Evolutionary conservation across 306 rosid genomes (phyloP).

Genomic region (Boehmeria nivea): DNA sequence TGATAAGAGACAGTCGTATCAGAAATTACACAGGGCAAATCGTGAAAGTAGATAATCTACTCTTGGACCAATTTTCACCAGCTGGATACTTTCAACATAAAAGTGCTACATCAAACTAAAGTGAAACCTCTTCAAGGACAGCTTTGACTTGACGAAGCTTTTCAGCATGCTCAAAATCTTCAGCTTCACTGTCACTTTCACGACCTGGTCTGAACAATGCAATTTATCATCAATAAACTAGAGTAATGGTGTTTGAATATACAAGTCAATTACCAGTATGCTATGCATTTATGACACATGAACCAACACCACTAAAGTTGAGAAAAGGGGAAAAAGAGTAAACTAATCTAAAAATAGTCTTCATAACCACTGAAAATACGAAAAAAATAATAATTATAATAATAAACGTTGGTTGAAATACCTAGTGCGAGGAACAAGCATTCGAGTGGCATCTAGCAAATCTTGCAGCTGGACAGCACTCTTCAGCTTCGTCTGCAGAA

Average conservation of each 20-base stretch:
- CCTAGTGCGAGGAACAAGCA: constrained; percentile 89
- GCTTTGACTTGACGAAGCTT: constrained; percentile 99
- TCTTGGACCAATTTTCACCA: neutral
- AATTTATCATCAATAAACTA: constrained; percentile 17
- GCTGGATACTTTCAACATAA: neutral
- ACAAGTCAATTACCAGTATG: constrained; percentile 11
- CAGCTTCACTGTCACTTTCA: constrained; percentile 91
- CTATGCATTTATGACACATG: neutral
- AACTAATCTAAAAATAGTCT: neutral
- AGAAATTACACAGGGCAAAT: neutral
- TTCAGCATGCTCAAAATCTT: constrained; percentile 96
- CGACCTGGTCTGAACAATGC: constrained; percentile 61
- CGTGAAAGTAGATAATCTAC: neutral
- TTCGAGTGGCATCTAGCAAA: constrained; percentile 91
- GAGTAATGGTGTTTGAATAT: constrained; percentile 14
- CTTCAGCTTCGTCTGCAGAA: constrained; percentile 83
- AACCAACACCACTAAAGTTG: neutral
- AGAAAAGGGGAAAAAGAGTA: neutral
- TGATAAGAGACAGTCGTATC: constrained; percentile 18
- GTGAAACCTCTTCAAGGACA: constrained; percentile 90
- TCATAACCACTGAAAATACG: neutral
- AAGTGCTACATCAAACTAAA: constrained; percentile 5
- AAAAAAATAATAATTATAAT: neutral
- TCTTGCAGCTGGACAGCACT: constrained; percentile 98
- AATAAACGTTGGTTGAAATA: constrained; percentile 19